Evolutionary conservation across 2,329 filamentous ascomycete genomes (phyloP).

Genomic region (Stemphylium lycopersici): DNA sequence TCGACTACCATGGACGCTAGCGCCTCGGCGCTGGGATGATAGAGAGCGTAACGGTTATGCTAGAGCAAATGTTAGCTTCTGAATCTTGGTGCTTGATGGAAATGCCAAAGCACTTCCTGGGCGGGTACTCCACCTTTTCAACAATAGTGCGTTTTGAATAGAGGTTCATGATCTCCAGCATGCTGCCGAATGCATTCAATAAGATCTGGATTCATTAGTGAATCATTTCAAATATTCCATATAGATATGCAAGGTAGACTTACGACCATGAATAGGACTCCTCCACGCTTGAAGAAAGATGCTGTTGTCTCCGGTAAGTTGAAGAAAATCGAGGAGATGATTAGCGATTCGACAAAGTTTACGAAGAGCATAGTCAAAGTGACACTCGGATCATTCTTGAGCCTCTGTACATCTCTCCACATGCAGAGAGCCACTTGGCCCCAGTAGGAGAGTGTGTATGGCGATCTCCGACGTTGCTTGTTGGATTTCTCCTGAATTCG

Average conservation of each 20-base stretch:
- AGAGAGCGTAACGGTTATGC: slow-evolving; percentile 80
- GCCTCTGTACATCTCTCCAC: slow-evolving; percentile 3
- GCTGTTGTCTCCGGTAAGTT: slow-evolving; percentile 61
- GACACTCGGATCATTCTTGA: slow-evolving; percentile 50
- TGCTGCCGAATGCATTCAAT: slow-evolving; percentile 72
- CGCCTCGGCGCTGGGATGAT: slow-evolving; percentile 84
- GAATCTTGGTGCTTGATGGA: background rate
- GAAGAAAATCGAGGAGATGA: slow-evolving; percentile 80
- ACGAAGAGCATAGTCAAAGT: slow-evolving; percentile 69
- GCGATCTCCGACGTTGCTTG: slow-evolving; percentile 60
- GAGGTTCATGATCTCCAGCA: slow-evolving; percentile 66
- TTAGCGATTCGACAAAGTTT: slow-evolving; percentile 74
- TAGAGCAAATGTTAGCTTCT: slow-evolving; percentile 43
- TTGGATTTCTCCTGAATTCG: slow-evolving; percentile 53
- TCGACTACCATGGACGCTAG: slow-evolving; percentile 55
- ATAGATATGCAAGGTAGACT: background rate
- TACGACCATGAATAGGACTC: slow-evolving; percentile 79
- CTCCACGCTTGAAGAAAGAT: slow-evolving; percentile 61
- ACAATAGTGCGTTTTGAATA: slow-evolving; percentile 87
- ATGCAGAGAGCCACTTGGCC: slow-evolving; percentile 9
- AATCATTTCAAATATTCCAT: background rate
- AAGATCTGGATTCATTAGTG: slow-evolving; percentile 47
- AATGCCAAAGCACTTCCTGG: background rate
- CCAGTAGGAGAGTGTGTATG: slow-evolving; percentile 56
- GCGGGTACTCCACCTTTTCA: slow-evolving; percentile 58